Percentiles rank a stretch among this genome's conserved stretches.
Conservation (phyloP, 768 basidiomycete species). For the Tulasnella sp. region DNA sequence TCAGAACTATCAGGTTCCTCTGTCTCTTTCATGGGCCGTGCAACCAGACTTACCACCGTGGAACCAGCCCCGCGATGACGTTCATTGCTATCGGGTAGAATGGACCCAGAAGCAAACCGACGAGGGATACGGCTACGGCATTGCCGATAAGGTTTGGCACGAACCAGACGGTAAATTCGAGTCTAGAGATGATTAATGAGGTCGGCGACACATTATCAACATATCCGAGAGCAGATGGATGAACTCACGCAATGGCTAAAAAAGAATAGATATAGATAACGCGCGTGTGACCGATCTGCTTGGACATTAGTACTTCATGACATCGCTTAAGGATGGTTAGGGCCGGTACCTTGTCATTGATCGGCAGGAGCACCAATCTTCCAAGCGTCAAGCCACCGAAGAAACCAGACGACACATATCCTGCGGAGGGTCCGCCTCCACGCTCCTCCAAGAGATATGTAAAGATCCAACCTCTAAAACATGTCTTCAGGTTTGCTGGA, state of each 20-base stretch:
- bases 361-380: constrained; percentile 20
- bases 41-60: constrained; percentile 7
- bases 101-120: constrained; percentile 41
- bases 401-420: constrained; percentile 51
- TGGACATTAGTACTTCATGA: not conserved
- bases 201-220: not conserved
- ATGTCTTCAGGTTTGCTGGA: not conserved
- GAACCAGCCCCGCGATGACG: constrained; percentile 13
- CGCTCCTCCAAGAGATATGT: constrained; percentile 48
- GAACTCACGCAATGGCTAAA: constrained; percentile 31
- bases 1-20: not conserved
- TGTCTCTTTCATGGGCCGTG: too few relatives aligned
- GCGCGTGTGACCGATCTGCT: constrained; percentile 27
- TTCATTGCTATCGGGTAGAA: constrained; percentile 33
- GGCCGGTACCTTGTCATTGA: constrained; percentile 24
- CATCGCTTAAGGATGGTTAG: not conserved
- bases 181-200: constrained; percentile 13
- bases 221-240: not conserved
- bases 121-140: constrained; percentile 38
- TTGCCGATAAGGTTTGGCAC: constrained; percentile 36
- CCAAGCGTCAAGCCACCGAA: constrained; percentile 38
- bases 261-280: constrained; percentile 30
- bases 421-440: constrained; percentile 46
- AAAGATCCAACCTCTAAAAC: constrained; percentile 49
- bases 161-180: constrained; percentile 40